Evolutionary conservation across 495 filamentous ascomycete genomes (phyloP).

Genomic region (Podospora tetraspora): DNA sequence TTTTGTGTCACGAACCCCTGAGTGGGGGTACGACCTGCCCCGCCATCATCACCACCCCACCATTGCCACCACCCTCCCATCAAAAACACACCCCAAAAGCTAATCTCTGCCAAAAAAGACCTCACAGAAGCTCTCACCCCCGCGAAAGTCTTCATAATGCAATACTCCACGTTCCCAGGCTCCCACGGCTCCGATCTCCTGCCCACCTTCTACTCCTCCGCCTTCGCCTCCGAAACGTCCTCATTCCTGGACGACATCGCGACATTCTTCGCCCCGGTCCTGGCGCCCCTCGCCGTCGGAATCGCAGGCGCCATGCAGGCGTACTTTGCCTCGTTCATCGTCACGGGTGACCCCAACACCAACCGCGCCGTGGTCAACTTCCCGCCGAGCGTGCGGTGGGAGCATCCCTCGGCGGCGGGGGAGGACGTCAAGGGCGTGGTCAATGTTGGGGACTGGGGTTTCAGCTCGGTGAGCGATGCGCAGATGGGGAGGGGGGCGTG

Average conservation of each 20-base stretch:
- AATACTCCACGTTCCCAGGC: conserved; percentile 33
- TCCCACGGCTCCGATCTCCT: conserved; percentile 31
- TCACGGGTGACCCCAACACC: conserved; percentile 36
- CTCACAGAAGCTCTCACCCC: conserved; percentile 33
- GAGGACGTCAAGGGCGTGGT: conserved; percentile 26
- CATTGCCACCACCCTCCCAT: background rate
- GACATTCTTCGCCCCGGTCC: conserved; percentile 27
- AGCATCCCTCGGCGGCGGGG: conserved; percentile 18
- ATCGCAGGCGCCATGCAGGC: conserved; percentile 37
- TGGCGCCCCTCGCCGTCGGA: conserved; percentile 29
- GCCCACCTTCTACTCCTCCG: conserved; percentile 32
- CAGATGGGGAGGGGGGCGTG: conserved; percentile 32
- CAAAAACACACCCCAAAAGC: background rate
- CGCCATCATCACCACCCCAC: too few species aligned
- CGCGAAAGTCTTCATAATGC: conserved; percentile 31
- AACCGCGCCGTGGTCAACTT: conserved; percentile 31
- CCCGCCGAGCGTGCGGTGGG: conserved; percentile 34
- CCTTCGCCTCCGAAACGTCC: conserved; percentile 21
- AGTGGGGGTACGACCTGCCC: too few species aligned
- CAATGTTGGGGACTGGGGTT: conserved; percentile 34
- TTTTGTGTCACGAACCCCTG: background rate
- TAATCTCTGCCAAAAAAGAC: conserved; percentile 3
- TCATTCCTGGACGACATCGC: conserved; percentile 31
- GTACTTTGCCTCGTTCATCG: conserved; percentile 37
- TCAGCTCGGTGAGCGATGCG: conserved; percentile 29